A percentile compares a stretch with the other conserved stretches of the same genome.
Evolutionary conservation across 371 early-diverging fungal genomes (phyloP).

Genomic region (Apophysomyces elegans): DNA sequence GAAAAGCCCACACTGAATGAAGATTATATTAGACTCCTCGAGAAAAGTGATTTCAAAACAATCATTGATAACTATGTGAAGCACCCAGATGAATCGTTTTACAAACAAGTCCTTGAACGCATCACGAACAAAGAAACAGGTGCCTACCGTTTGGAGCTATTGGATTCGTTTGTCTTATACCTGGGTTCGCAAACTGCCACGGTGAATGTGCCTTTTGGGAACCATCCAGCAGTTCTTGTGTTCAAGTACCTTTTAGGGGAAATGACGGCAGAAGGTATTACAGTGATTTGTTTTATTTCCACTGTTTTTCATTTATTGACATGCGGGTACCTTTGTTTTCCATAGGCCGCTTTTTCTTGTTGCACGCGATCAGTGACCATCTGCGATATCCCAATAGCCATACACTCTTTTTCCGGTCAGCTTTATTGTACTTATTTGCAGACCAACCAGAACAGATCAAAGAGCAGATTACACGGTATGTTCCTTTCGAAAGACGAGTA

Average conservation of each 20-base stretch:
- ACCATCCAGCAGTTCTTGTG: slow-evolving; percentile 75
- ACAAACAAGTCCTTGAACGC: slow-evolving; percentile 38
- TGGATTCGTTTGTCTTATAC: slow-evolving; percentile 85
- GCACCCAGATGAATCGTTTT: not conserved
- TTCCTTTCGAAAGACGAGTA: slow-evolving; percentile 24
- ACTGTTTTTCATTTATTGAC: not conserved
- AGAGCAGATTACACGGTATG: slow-evolving; percentile 85
- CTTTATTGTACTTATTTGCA: slow-evolving; percentile 80
- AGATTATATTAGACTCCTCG: slow-evolving; percentile 67
- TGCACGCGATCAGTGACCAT: slow-evolving; percentile 93
- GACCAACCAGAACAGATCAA: slow-evolving; percentile 79
- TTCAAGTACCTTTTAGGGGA: slow-evolving; percentile 76
- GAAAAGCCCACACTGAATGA: slow-evolving; percentile 33
- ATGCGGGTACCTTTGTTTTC: not conserved
- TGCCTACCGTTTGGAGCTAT: slow-evolving; percentile 30
- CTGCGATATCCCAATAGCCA: slow-evolving; percentile 96
- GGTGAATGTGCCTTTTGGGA: slow-evolving; percentile 50
- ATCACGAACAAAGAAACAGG: slow-evolving; percentile 12
- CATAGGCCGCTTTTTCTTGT: slow-evolving; percentile 81
- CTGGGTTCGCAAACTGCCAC: slow-evolving; percentile 77
- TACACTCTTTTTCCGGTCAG: slow-evolving; percentile 87
- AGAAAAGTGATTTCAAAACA: slow-evolving; percentile 20
- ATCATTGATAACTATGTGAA: slow-evolving; percentile 19
- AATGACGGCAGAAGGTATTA: slow-evolving; percentile 77
- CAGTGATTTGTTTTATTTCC: too few species aligned